Conservation (phyloP, 305 asterid genomes). For the Withania somnifera region DNA sequence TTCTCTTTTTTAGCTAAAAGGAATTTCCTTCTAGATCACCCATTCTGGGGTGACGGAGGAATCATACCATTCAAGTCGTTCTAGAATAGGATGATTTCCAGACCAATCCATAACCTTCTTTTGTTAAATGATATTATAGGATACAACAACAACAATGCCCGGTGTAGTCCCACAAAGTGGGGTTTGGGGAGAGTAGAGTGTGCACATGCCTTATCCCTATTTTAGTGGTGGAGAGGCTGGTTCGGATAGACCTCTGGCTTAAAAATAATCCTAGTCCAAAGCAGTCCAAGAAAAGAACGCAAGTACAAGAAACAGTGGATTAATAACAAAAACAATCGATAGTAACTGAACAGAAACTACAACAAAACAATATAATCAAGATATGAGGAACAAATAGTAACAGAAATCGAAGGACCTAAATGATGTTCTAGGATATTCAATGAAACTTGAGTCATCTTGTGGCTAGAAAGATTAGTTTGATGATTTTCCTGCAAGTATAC, state of each 20-base stretch:
- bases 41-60: neutral
- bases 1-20: neutral
- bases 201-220: no score
- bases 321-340: no score
- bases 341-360: no score
- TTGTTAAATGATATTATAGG: neutral
- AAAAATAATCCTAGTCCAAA: no score
- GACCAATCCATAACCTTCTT: neutral
- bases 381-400: no score
- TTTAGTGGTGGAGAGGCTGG: no score
- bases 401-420: neutral
- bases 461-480: neutral
- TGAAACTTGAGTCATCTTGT: neutral
- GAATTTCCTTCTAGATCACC: neutral
- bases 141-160: neutral
- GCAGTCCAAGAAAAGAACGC: no score
- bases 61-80: neutral
- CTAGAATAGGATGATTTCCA: neutral
- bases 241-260: no score
- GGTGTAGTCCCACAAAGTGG: no score
- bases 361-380: no score
- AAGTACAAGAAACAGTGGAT: no score
- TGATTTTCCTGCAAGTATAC: neutral
- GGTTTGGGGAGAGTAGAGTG: no score
- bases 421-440: neutral